Percentiles rank a stretch among this genome's conserved stretches.
These are phyloP conservation scores for Amphicarpaea edgeworthii DNA, from an alignment of 306 rosid species.

Conservation along the genomic window DNA sequence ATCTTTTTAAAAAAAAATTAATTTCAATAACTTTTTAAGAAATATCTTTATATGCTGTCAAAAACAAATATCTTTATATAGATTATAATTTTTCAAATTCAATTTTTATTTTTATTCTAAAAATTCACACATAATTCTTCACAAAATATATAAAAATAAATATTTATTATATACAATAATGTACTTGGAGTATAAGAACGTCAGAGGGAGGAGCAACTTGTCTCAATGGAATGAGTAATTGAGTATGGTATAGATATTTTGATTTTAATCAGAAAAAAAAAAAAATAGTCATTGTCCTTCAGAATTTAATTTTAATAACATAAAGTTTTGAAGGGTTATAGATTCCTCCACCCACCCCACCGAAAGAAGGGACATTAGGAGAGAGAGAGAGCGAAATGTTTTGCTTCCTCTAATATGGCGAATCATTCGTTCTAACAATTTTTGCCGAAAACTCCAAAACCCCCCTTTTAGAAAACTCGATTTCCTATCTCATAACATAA, in stretches of 20 bases:
- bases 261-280: neutral
- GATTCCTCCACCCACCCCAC: conserved; percentile 32
- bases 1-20: too few species aligned
- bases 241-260: neutral
- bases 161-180: neutral
- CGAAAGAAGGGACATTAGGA: too few species aligned
- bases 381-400: neutral
- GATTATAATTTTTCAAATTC: too few species aligned
- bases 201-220: neutral
- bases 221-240: neutral
- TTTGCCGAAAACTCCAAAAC: conserved; percentile 23
- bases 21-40: too few species aligned
- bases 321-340: conserved; percentile 31
- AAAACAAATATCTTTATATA: too few species aligned
- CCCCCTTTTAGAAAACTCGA: conserved; percentile 38
- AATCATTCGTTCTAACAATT: conserved; percentile 9
- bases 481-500: neutral
- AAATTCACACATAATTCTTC: too few species aligned
- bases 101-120: too few species aligned
- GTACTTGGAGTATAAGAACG: neutral
- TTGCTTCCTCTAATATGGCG: conserved; percentile 23
- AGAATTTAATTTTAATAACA: neutral
- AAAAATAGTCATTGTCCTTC: conserved; percentile 2
- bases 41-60: too few species aligned
- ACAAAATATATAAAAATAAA: too few species aligned